Percentiles rank a stretch among this genome's conserved stretches.
Evolutionary conservation across 208 protist species (phyloP).

Genomic region (Leishmania tropica): DNA sequence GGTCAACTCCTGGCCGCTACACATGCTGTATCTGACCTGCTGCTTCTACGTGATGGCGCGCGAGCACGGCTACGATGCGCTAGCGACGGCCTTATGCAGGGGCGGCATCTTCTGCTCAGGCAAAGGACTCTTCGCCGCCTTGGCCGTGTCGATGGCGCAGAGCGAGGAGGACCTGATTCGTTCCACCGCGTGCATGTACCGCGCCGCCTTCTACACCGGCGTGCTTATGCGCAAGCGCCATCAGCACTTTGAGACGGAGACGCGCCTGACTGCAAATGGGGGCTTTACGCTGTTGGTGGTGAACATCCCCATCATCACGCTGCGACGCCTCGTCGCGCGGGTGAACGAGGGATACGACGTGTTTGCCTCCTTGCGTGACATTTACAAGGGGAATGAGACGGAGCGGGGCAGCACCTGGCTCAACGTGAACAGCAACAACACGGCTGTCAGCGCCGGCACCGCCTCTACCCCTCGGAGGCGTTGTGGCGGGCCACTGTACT

Average conservation of each 20-base stretch:
- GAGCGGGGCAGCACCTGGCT: not conserved
- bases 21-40: slow-evolving; percentile 69
- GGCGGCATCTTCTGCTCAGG: slow-evolving; percentile 61
- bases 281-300: slow-evolving; percentile 68
- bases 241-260: slow-evolving; percentile 31
- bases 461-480: not conserved
- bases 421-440: slow-evolving; percentile 1
- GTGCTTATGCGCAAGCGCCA: slow-evolving; percentile 45
- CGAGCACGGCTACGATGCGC: slow-evolving; percentile 43
- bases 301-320: slow-evolving; percentile 68
- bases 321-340: slow-evolving; percentile 56
- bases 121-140: slow-evolving; percentile 69
- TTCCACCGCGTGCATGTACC: slow-evolving; percentile 58
- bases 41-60: slow-evolving; percentile 72
- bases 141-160: slow-evolving; percentile 73
- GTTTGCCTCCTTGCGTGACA: slow-evolving; percentile 12
- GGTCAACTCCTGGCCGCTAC: slow-evolving; percentile 66
- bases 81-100: slow-evolving; percentile 36
- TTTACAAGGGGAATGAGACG: not conserved
- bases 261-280: slow-evolving; percentile 27
- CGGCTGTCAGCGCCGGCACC: not conserved
- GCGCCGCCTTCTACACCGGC: slow-evolving; percentile 69
- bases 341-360: slow-evolving; percentile 56
- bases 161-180: slow-evolving; percentile 43
- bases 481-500: not conserved